A percentile compares a stretch with the other conserved stretches of the same genome.
These are phyloP conservation scores for Nannizziopsis barbatae DNA, from an alignment of 2,329 filamentous ascomycete species.

Conservation along the genomic window DNA sequence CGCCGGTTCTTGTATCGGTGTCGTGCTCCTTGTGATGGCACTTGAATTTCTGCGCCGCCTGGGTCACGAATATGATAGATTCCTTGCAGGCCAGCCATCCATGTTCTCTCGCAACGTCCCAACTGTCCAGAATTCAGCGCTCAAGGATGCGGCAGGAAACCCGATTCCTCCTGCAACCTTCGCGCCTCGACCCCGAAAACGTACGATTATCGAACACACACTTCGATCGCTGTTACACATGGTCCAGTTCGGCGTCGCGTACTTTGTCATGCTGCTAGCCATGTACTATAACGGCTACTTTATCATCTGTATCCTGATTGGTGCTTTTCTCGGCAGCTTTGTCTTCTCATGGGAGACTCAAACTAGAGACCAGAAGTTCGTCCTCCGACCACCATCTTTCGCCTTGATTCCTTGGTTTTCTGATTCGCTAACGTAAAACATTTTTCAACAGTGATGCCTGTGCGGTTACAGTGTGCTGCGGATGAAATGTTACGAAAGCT, in stretches of 20 bases:
- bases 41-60: conserved; percentile 63
- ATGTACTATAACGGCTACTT: conserved; percentile 63
- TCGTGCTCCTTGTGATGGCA: conserved; percentile 58
- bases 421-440: conserved; percentile 3
- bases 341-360: conserved; percentile 57
- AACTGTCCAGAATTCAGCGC: not conserved
- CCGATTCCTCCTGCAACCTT: not conserved
- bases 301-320: conserved; percentile 70
- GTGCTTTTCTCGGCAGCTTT: conserved; percentile 60
- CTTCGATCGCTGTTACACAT: conserved; percentile 57
- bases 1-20: conserved; percentile 67
- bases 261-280: conserved; percentile 61
- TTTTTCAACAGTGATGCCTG: conserved; percentile 10
- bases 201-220: conserved; percentile 54
- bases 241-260: conserved; percentile 61
- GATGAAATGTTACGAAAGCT: not conserved
- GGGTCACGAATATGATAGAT: conserved; percentile 61
- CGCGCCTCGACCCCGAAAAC: conserved; percentile 33
- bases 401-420: not conserved
- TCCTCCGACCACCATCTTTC: not conserved
- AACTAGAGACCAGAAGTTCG: conserved; percentile 18
- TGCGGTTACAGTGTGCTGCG: conserved; percentile 13
- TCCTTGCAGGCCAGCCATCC: conserved; percentile 45
- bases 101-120: conserved; percentile 19
- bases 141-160: not conserved